Base-by-base conservation (phyloP, 2,329 filamentous ascomycete species). In the Aspergillus japonicus region DNA sequence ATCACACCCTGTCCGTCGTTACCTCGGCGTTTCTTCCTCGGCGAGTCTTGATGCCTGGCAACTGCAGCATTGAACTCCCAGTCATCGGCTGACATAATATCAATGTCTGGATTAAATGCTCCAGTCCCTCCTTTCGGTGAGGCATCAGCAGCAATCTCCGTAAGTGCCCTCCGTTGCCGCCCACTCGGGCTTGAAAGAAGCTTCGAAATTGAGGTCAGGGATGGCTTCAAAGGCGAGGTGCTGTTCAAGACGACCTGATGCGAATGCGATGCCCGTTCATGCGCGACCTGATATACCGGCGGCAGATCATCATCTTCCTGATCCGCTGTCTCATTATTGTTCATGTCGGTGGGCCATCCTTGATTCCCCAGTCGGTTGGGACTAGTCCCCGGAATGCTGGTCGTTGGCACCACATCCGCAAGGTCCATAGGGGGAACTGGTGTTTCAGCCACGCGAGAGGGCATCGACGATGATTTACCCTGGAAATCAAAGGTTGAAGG, bases 131-230 rank as follows among this genome's bases (percentile, higher is more conserved):
- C 67, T 51, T 75, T 71, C 5, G 78, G 78, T 3, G 78, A 79
- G 50, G 70, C 68, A 54, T 79, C 77, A 1, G 73, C 70, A 24
- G 77, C 77, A 63, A 81, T 79, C 31, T 78, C 73, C 12, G 77
- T 75, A 55, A 79, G 67, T 53, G 70, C 68, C 55, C 73, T 71
- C 47, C 75, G 73, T 54, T 72, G 72, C 31, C 72, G 70, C 50
- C 72, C 73, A 56, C 71, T 75, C 35, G 73, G 77, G 59, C 74
- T 80, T 2, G 76, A 78, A 14, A 77, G 61, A 6, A 74, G 69
- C 31, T 70, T 71, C 5, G 71, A 65, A 26, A 68, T 65, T 5
- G 54, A 55, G 10, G 66, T 33, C 16, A 26, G 11, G 14, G 42
- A 49, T n/a, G 21, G 62, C 48, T 70, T 75, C 16, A 68, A 54